Base-by-base conservation (phyloP, 345 rosid species). In the Anacardium occidentale region DNA sequence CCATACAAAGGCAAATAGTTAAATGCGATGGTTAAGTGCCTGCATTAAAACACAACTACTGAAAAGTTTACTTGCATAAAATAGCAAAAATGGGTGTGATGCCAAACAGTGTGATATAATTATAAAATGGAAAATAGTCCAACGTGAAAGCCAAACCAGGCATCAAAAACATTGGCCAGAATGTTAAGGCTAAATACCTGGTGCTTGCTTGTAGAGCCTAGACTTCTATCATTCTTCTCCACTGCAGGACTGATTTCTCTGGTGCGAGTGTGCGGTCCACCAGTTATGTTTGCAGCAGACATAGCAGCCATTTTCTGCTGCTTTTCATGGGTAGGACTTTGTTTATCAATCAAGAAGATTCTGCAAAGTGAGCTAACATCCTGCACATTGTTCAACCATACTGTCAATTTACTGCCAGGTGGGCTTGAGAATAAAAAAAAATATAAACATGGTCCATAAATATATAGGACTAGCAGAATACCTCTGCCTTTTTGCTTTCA, bases 371-470 rank as follows among this genome's bases (percentile, higher is more conserved):
- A 72, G 69, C 77, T 69, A 17, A 62, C 73, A 75, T 78, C 83
- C 87, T 86, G 83, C 81, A 78, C 53, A 57, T 66, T 34, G 20
- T 37, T 71, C 85, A 78, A 77, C 75, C 79, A 83, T 50, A 68
- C 69, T 14, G 67, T 53, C 42, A 59, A 29, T 70, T 57, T 62
- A 77, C 66, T 68, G 51, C 74, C 69, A 71, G 73, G 40, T 57
- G 47, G 11, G 77, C 50, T 57, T 68, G 70, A 51, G 34, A 79
- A 42, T 40, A 47, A 62, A 74, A 70, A n/a, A 64, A n/a, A 54
- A 63, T 70, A 65, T 50, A 44, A 58, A 52, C 17, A 72, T 7
- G 18, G 20, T 1, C 10, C 45, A 58, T 47, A 61, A 13, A 56
- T 56, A 17, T 47, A 37, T 13, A 53, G 45, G 67, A 22, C 48